These are phyloP conservation scores for Mortierella sp. DNA, from an alignment of 371 early-diverging fungal genomes.

Conservation along the genomic window DNA sequence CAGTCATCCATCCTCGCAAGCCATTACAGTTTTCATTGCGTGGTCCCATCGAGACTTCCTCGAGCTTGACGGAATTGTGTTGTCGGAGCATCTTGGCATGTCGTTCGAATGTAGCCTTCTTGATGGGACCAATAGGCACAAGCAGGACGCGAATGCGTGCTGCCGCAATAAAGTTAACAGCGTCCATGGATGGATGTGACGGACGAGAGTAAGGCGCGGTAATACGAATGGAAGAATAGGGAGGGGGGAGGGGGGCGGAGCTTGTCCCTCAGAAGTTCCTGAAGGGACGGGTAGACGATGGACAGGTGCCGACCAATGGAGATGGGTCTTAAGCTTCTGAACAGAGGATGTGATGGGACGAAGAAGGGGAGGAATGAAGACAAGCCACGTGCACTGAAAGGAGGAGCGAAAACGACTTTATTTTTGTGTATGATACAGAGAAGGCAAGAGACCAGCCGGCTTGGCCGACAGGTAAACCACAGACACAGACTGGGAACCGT, in stretches of 20 bases:
- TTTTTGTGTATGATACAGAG: too few relatives aligned
- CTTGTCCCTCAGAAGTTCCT: too few relatives aligned
- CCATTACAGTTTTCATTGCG: constrained; percentile 46
- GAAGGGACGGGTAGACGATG: too few relatives aligned
- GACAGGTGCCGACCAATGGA: too few relatives aligned
- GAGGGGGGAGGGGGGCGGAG: too few relatives aligned
- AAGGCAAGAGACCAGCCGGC: too few relatives aligned
- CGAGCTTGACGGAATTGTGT: constrained; percentile 47
- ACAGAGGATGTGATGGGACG: too few relatives aligned
- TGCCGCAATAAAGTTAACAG: constrained; percentile 62
- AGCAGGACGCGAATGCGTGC: constrained; percentile 77
- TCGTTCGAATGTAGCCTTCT: constrained; percentile 70
- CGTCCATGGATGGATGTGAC: constrained; percentile 23
- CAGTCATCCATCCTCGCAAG: not conserved
- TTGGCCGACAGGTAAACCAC: not conserved
- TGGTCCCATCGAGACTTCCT: constrained; percentile 52
- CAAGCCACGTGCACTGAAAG: too few relatives aligned
- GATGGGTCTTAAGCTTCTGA: too few relatives aligned
- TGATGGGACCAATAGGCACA: constrained; percentile 80
- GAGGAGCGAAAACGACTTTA: too few relatives aligned
- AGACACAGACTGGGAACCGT: not conserved
- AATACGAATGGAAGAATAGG: not conserved
- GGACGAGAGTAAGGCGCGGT: not conserved
- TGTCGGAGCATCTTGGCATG: constrained; percentile 72
- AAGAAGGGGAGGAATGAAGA: too few relatives aligned